Conservation (phyloP, 805 yeast genomes). For the Zygosaccharomyces lentus region DNA sequence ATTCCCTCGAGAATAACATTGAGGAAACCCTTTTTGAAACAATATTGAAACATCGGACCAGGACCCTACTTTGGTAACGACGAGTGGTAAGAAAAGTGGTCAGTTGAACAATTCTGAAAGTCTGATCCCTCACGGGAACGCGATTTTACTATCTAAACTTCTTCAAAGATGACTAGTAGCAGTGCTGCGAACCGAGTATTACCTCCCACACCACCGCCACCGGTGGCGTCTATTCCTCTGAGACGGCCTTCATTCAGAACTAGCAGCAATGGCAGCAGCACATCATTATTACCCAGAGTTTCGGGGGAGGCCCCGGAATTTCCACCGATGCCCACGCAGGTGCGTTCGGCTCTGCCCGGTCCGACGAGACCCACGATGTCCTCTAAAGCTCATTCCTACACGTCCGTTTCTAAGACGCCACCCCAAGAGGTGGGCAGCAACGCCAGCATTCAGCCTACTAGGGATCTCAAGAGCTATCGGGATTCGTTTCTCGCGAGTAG, state of each 20-base stretch:
- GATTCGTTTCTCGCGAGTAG: conserved; percentile 37
- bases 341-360: neutral
- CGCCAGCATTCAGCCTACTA: neutral
- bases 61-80: neutral
- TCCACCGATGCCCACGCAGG: neutral
- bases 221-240: neutral
- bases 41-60: neutral
- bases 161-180: neutral
- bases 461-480: conserved; percentile 34
- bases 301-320: neutral
- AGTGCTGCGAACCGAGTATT: neutral
- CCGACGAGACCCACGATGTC: conserved; percentile 3
- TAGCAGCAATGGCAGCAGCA: neutral
- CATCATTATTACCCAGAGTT: neutral
- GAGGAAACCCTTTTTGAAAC: neutral
- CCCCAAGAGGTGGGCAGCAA: neutral
- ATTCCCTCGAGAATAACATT: neutral
- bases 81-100: neutral
- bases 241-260: neutral
- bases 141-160: neutral
- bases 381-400: conserved; percentile 4
- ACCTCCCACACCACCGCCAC: neutral
- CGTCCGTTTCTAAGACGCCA: neutral
- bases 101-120: neutral
- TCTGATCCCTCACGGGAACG: neutral